Percentiles rank a stretch among this genome's conserved stretches.
phyloP scores from a whole-genome alignment of 179 eudicot species.

The Spinacia oleracea region DNA sequence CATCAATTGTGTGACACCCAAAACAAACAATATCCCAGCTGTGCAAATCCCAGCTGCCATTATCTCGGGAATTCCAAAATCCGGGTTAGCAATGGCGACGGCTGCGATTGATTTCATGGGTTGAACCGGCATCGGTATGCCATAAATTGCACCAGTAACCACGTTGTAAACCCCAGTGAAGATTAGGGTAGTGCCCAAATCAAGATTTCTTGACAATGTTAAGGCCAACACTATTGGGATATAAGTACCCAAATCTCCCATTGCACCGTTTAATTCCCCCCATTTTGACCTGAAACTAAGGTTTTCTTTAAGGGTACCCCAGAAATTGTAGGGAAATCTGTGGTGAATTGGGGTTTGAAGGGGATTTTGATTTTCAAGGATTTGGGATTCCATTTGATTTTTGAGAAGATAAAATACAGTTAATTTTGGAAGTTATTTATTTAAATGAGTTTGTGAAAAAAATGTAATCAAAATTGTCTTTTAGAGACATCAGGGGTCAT shows the following conservation, averaged over 20 bases:
- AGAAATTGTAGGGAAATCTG: constrained; percentile 24
- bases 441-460: background rate
- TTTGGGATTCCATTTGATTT: constrained; percentile 36
- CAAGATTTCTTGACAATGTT: constrained; percentile 63
- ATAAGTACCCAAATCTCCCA: constrained; percentile 93
- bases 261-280: constrained; percentile 84
- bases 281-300: constrained; percentile 62
- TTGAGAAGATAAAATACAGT: background rate
- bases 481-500: constrained; percentile 20
- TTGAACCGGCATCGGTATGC: constrained; percentile 95
- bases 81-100: constrained; percentile 59
- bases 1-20: constrained; percentile 84
- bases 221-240: constrained; percentile 77
- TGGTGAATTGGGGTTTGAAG: constrained; percentile 17
- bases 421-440: background rate
- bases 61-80: constrained; percentile 65
- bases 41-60: constrained; percentile 92
- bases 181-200: constrained; percentile 79
- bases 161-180: constrained; percentile 79
- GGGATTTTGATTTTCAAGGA: constrained; percentile 25
- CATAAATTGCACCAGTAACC: constrained; percentile 73
- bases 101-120: constrained; percentile 98
- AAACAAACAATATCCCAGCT: constrained; percentile 49
- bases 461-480: constrained; percentile 15
- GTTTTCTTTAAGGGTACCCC: constrained; percentile 44